Evolutionary conservation across 768 basidiomycete species (phyloP), one percentile per base, ranked within the genome.

Genomic region (Pleurotus sapidus): DNA sequence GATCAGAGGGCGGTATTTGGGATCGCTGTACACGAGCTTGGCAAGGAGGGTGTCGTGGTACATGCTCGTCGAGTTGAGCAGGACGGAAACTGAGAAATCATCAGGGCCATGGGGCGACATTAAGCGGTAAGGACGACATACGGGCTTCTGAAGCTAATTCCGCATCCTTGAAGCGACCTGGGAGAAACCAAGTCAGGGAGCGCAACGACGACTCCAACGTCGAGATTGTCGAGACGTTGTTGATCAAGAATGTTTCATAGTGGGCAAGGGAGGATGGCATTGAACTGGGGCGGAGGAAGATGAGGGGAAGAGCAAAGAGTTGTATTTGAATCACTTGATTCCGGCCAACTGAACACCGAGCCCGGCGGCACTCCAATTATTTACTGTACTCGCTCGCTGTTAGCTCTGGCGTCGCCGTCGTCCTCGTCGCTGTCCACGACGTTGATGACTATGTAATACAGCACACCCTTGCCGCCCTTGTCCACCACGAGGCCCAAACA

Each of bases 91-190:
- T 98, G 68, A 25, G 42, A 55, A 59, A 56, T 61, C 57, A 60
- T 57, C 56, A 58, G 49, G 25, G 18, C 23, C 34, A 18, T 30
- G 24, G 24, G 62, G 55, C 61, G 60, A 61, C 57, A 57, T 39
- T n/a, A 54, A 34, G 18, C 43, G 57, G 49, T 50, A 34, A 60
- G 55, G 46, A 37, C 30, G 49, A 56, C 48, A 81, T 63, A 96
- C 95, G 77, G 66, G 89, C 85, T 83, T 98, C 96, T 11, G 93
- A 94, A 59, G 92, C 95, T 49, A 98, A 77, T 70, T 98, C 95
- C 46, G 95, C 94, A 80, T 98, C 95, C 73, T 93, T 94, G 82
- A 98, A 98, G 61, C 95, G 83, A 59, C 95, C 95, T 45, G 96
- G 96, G 45, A 98, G 75, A 65, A 98, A 87, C 95, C 95, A 98